These are phyloP conservation scores for Seminavis robusta DNA, from an alignment of 108 stramenopile species.

Conservation along the genomic window DNA sequence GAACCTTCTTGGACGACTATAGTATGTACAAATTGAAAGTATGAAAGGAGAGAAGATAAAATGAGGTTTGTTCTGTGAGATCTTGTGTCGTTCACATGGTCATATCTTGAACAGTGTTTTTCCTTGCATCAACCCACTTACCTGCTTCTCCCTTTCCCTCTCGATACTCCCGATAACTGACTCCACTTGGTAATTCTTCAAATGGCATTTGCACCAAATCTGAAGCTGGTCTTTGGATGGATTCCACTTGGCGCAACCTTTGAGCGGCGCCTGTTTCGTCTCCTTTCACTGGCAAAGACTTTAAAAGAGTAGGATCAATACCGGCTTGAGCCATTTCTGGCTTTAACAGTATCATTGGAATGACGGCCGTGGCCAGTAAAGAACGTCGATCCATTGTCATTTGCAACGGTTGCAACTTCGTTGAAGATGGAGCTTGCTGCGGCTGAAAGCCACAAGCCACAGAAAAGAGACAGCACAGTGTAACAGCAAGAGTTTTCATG, in stretches of 20 bases:
- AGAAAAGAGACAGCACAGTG: no score
- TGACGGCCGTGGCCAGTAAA: no score
- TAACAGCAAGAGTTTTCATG: no score
- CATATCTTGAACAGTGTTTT: background rate
- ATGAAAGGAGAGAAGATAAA: conserved; percentile 1
- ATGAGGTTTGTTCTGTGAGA: no score
- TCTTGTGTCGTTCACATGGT: no score
- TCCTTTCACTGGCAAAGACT: conserved; percentile 48
- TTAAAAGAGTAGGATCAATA: conserved; percentile 54
- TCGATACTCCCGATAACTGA: conserved; percentile 60
- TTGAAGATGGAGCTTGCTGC: no score
- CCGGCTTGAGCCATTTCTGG: conserved; percentile 55
- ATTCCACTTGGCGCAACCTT: conserved; percentile 54
- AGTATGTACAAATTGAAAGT: background rate
- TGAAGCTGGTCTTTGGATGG: conserved; percentile 41
- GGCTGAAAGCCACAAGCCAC: no score
- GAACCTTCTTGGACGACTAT: conserved; percentile 42
- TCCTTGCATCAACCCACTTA: background rate
- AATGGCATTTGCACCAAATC: conserved; percentile 57
- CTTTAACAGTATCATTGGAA: conserved; percentile 62
- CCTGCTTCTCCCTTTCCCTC: conserved; percentile 59
- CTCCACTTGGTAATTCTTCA: conserved; percentile 50
- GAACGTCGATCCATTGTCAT: no score
- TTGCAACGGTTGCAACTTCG: no score
- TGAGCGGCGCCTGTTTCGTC: conserved; percentile 47